A percentile compares a stretch with the other conserved stretches of the same genome.
Conservation (phyloP, 202 grass and related monocot genomes). For the Carex arenaria region DNA sequence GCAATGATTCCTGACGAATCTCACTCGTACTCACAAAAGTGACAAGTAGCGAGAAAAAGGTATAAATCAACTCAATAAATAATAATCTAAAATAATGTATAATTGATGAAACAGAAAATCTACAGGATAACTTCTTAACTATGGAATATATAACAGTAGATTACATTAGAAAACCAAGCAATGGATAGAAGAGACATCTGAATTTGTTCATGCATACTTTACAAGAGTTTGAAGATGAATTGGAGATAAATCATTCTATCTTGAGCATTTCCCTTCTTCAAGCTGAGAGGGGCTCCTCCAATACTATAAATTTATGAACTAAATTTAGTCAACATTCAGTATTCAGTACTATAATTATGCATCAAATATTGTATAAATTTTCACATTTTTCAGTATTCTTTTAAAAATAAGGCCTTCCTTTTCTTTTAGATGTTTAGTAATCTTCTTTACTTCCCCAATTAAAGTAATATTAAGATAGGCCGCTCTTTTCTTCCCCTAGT, state of each 20-base stretch:
- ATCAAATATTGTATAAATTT: too few species aligned
- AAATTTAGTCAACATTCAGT: slow-evolving; percentile 8
- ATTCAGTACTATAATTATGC: too few species aligned
- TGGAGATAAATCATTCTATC: background rate
- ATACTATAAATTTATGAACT: slow-evolving; percentile 45
- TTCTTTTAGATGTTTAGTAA: too few species aligned
- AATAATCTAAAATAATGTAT: background rate
- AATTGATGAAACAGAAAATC: background rate
- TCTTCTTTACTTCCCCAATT: too few species aligned
- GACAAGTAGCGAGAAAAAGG: too few species aligned
- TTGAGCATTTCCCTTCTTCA: slow-evolving; percentile 22
- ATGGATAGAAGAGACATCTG: background rate
- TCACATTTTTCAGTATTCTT: too few species aligned
- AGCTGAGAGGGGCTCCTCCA: slow-evolving; percentile 82
- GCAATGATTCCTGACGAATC: too few species aligned
- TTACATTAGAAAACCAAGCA: slow-evolving; percentile 2
- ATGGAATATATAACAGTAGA: slow-evolving; percentile 1
- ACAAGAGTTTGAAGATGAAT: slow-evolving; percentile 7
- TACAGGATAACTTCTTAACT: background rate
- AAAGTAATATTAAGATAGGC: background rate
- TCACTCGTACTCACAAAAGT: too few species aligned
- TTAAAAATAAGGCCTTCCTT: too few species aligned
- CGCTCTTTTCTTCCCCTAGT: background rate
- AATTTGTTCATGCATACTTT: slow-evolving; percentile 7
- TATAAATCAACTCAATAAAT: too few species aligned